phyloP scores from a whole-genome alignment of 805 yeast genomes.

The Schizosaccharomyces osmophilus region DNA sequence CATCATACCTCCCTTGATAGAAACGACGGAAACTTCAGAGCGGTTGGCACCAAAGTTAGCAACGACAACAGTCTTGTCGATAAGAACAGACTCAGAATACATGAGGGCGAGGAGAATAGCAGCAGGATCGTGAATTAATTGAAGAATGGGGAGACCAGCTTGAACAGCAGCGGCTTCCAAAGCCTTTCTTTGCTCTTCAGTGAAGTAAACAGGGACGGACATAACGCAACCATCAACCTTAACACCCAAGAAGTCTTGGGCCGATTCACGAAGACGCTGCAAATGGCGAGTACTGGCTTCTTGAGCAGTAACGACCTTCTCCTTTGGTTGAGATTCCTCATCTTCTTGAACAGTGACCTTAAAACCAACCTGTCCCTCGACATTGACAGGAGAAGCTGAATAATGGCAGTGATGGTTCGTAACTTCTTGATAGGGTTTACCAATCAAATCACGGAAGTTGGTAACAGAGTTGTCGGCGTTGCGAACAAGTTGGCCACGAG shows the following conservation, averaged over 20 bases:
- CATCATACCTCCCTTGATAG: slow-evolving; percentile 81
- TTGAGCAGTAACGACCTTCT: slow-evolving; percentile 20
- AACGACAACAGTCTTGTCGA: slow-evolving; percentile 65
- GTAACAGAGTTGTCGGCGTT: slow-evolving; percentile 66
- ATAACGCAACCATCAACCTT: slow-evolving; percentile 60
- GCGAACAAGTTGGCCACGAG: slow-evolving; percentile 74
- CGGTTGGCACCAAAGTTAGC: slow-evolving; percentile 93
- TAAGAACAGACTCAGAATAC: slow-evolving; percentile 7
- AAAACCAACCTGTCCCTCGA: not conserved
- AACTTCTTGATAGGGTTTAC: slow-evolving; percentile 43
- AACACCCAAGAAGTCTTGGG: slow-evolving; percentile 76
- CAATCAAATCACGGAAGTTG: slow-evolving; percentile 83
- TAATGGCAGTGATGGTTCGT: slow-evolving; percentile 38
- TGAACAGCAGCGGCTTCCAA: slow-evolving; percentile 35
- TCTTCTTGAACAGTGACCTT: slow-evolving; percentile 39
- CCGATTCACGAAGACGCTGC: slow-evolving; percentile 58
- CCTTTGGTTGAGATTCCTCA: slow-evolving; percentile 23
- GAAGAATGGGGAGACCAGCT: slow-evolving; percentile 61
- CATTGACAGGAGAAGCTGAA: slow-evolving; percentile 38
- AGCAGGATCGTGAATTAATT: slow-evolving; percentile 75
- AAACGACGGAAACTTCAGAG: slow-evolving; percentile 81
- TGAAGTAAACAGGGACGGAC: slow-evolving; percentile 75
- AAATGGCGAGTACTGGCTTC: slow-evolving; percentile 71
- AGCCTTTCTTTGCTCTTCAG: slow-evolving; percentile 43
- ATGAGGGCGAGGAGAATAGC: slow-evolving; percentile 75